Evolutionary conservation across 768 basidiomycete species (phyloP).

Genomic region (Termitomyces heimii): DNA sequence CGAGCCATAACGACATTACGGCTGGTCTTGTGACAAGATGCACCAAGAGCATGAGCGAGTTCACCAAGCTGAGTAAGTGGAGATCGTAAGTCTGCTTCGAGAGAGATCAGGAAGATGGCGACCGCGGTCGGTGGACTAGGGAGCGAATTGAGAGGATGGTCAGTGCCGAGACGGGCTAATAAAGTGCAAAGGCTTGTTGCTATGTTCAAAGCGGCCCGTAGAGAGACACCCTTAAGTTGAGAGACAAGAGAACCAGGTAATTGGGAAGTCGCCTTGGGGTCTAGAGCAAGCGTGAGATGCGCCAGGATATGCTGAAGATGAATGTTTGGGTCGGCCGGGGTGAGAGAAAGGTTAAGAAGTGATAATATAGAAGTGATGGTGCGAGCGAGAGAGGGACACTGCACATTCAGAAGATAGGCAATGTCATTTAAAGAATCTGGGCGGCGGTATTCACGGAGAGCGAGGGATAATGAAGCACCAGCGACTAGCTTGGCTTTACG

Average conservation of each 20-base stretch:
- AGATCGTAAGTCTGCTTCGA: slow-evolving; percentile 60
- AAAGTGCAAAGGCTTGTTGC: slow-evolving; percentile 40
- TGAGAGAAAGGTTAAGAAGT: slow-evolving; percentile 48
- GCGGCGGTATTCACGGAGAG: slow-evolving; percentile 64
- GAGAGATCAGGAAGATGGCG: slow-evolving; percentile 60
- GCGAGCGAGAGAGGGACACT: slow-evolving; percentile 44
- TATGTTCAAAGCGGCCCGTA: slow-evolving; percentile 37
- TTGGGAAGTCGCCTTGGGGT: slow-evolving; percentile 14
- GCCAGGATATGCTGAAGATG: slow-evolving; percentile 53
- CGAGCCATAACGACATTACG: slow-evolving; percentile 59
- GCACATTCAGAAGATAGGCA: slow-evolving; percentile 57
- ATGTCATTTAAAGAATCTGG: slow-evolving; percentile 66
- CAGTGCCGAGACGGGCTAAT: slow-evolving; percentile 30
- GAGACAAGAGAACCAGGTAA: slow-evolving; percentile 30
- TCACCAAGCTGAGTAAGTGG: slow-evolving; percentile 47
- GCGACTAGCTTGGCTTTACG: slow-evolving; percentile 62
- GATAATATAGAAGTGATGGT: slow-evolving; percentile 47
- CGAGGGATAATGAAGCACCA: slow-evolving; percentile 63
- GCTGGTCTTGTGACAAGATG: slow-evolving; percentile 37
- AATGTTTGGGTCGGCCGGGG: slow-evolving; percentile 49
- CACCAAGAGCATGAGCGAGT: slow-evolving; percentile 53
- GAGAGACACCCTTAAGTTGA: slow-evolving; percentile 32
- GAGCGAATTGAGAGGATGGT: slow-evolving; percentile 30
- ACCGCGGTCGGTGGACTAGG: slow-evolving; percentile 51
- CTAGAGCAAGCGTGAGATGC: slow-evolving; percentile 35